Evolutionary conservation across 2,329 filamentous ascomycete species (phyloP).

Genomic region (Fusarium globosum): DNA sequence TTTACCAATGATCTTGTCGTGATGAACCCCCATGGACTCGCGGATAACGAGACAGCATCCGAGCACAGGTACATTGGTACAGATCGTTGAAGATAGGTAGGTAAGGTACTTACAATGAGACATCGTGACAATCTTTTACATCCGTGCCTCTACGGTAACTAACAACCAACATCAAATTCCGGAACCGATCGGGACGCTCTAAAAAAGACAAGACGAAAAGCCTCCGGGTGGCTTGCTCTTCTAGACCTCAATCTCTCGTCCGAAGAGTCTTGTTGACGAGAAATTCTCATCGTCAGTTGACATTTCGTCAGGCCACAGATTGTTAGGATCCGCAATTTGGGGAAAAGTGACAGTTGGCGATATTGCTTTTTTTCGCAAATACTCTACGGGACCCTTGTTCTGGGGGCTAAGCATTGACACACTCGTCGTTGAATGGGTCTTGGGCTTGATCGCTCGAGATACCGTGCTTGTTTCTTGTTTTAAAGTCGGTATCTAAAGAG

Average conservation of each 20-base stretch:
- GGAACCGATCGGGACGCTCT: slow-evolving; percentile 16
- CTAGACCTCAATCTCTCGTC: not conserved
- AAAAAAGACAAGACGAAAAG: slow-evolving; percentile 24
- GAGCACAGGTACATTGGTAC: not conserved
- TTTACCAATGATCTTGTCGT: not conserved
- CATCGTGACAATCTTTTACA: not conserved
- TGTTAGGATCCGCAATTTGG: slow-evolving; percentile 18
- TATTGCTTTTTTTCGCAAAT: slow-evolving; percentile 3
- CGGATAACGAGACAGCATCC: not conserved
- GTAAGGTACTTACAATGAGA: too few species aligned
- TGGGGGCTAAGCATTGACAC: slow-evolving; percentile 21
- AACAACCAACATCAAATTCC: slow-evolving; percentile 12
- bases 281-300: not conserved
- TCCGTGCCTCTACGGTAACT: not conserved
- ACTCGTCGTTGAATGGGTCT: slow-evolving; percentile 13
- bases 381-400: slow-evolving; percentile 17
- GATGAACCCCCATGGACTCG: not conserved
- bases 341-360: not conserved
- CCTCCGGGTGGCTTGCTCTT: slow-evolving; percentile 5
- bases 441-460: not conserved
- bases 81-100: not conserved
- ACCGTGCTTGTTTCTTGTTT: not conserved
- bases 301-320: not conserved
- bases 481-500: not conserved
- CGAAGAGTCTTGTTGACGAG: not conserved